A percentile compares a stretch with the other conserved stretches of the same genome.
Conservation (phyloP, 1,284 basidiomycete genomes). For the Coniferiporia weirii region DNA sequence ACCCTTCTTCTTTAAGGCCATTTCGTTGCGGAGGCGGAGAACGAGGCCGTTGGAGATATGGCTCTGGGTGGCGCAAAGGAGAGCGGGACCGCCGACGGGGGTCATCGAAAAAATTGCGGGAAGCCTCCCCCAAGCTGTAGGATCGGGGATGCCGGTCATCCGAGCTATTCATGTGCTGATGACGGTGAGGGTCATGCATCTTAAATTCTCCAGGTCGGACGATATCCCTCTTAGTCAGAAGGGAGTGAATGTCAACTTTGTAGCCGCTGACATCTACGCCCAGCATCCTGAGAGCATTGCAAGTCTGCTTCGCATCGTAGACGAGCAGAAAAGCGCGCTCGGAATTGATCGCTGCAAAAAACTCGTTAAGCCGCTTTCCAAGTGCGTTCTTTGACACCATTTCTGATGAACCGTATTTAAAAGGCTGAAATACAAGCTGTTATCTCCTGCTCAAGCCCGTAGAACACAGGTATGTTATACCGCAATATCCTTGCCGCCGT, state of each 20-base stretch:
- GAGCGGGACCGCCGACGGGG: constrained; percentile 9
- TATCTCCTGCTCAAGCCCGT: not conserved
- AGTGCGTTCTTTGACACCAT: constrained; percentile 17
- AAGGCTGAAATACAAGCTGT: constrained; percentile 19
- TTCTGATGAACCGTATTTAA: constrained; percentile 22
- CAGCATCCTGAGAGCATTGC: constrained; percentile 22
- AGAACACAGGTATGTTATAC: constrained; percentile 15
- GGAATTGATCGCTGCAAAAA: constrained; percentile 18
- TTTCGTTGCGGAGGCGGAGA: not conserved
- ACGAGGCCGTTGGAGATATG: not conserved
- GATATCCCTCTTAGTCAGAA: constrained; percentile 19
- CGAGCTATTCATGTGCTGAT: not conserved
- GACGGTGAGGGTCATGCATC: not conserved
- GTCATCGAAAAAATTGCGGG: not conserved
- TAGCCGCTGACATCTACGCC: constrained; percentile 25
- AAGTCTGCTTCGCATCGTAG: constrained; percentile 23
- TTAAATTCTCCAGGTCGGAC: not conserved
- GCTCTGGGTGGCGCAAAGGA: not conserved
- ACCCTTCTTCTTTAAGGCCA: not conserved
- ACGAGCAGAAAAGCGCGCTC: constrained; percentile 27
- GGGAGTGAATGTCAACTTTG: constrained; percentile 22
- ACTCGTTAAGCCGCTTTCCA: constrained; percentile 17
- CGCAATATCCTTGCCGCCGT: constrained; percentile 21
- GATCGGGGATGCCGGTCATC: not conserved
- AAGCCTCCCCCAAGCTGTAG: not conserved